Evolutionary conservation across 2,329 filamentous ascomycete genomes (phyloP), one percentile per base, ranked within the genome.

Genomic region (Aspergillus persii): DNA sequence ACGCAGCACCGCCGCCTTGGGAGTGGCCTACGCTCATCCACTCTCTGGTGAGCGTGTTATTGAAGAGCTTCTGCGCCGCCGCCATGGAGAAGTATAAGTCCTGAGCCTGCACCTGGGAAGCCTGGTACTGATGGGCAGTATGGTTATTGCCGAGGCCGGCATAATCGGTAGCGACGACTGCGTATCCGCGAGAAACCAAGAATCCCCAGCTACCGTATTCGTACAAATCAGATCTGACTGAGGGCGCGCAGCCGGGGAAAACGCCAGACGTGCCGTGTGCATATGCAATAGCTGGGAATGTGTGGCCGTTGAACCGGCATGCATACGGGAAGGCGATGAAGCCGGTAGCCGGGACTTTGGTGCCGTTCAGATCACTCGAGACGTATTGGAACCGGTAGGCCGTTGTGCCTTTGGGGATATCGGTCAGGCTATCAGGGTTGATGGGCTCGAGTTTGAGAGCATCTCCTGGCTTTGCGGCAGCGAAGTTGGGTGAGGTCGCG

Each of bases 111-210:
- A 8, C 30, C 8, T 5, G 30, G 5, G 30, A 31, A 31, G 30
- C 30, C 8, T 31, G 12, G 26, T 62, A 62, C 29, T 59, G 15
- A 30, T 62, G 60, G 3, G 12, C 27, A 4, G 44, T 60, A 29
- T 62, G 54, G 36, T 62, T 54, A 44, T 59, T 59, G 18, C 80
- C 80, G 1, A 82, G 71, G 0, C 79, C 79, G 1, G 77, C 75
- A 63, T 78, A 82, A 62, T 81, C 80, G 4, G 78, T 68, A 1
- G 72, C 79, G 9, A 81, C 74, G 11, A 82, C 77, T 6, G 75
- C 78, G 60, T 76, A 78, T 5, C 80, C 80, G 3, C 50, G 29
- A 2, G 31, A 4, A 15, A 51, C 26, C 4, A 62, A 31, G 12
- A 39, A 26, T 8, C n/a, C 31, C 60, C 60, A 62, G 46, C 18